Evolutionary conservation across 805 yeast genomes (phyloP), one percentile per base, ranked within the genome.

Genomic region (Barnettozyma wickerhamii): DNA sequence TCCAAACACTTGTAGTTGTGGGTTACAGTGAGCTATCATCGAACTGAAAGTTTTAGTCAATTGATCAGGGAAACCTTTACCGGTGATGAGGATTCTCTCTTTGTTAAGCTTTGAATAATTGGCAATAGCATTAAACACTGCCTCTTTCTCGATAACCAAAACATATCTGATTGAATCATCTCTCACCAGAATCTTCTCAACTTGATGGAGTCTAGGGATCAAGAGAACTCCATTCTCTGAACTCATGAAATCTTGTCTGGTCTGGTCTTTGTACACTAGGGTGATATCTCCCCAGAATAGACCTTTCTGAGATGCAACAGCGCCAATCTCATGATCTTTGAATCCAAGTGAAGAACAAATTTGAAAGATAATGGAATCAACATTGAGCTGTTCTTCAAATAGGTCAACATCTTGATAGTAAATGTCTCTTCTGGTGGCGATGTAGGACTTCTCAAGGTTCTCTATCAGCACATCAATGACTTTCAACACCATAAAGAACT

Each of bases 1-100:
- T 1, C 77, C 76, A 14, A 60, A 49, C 13, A 78, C 62, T 5
- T 66, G 65, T 1, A 64, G 48, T 1, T 42, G 30, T 2, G 60
- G 56, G n/a, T 58, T 29, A 6, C 19, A 23, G 31, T 38, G 19
- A 10, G 56, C 34, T 21, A 74, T 40, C 35, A 40, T 45, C 4
- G 55, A 41, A 1, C 77, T 51, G 48, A 81, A 77, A 10, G 47
- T 42, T 40, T 68, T 65, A 0, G 88, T 79, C 13, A 77, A 51
- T 15, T 63, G 53, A 56, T 84, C 90, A 0, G 90, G 87, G 48
- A 69, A 81, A 0, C 91, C 91, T 51, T 80, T 82, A 0, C 84
- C 88, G 0, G 88, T 81, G 7, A 83, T 56, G 1, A 77, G 15
- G 2, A 75, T 45, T 13, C 63, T 40, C 7, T 48, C 40, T 24